These are phyloP conservation scores for Musa beccarii DNA, from an alignment of 176 grass and related monocot genomes.

Conservation along the genomic window DNA sequence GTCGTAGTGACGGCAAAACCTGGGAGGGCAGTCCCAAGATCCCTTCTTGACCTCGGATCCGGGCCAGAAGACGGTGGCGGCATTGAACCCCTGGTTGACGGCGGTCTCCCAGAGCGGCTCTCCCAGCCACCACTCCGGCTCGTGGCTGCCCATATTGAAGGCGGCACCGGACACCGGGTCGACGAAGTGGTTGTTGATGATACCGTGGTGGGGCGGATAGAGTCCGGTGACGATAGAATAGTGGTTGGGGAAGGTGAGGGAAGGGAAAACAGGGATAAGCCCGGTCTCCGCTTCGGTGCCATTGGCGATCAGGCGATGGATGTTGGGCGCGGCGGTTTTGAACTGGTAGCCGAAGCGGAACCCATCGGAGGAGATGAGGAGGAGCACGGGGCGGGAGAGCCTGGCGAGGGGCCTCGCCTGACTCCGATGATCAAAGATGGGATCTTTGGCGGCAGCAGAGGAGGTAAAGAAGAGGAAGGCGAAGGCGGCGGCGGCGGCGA, in stretches of 20 bases:
- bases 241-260: conserved; percentile 90
- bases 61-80: conserved; percentile 80
- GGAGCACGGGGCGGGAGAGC: conserved; percentile 62
- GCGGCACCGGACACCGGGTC: conserved; percentile 47
- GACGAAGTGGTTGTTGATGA: conserved; percentile 87
- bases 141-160: conserved; percentile 61
- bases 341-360: conserved; percentile 87
- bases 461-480: conserved; percentile 20
- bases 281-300: conserved; percentile 67
- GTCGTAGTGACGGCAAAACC: conserved; percentile 64
- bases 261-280: conserved; percentile 77
- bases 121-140: conserved; percentile 70
- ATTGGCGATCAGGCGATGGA: conserved; percentile 59
- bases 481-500: conserved; percentile 17
- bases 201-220: conserved; percentile 73
- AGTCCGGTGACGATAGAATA: conserved; percentile 96
- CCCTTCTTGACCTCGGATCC: conserved; percentile 76
- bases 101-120: conserved; percentile 79
- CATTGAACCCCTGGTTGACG: conserved; percentile 42
- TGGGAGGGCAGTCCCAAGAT: conserved; percentile 53
- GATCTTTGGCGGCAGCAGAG: background rate
- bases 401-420: conserved; percentile 26
- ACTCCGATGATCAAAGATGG: background rate
- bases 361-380: conserved; percentile 76
- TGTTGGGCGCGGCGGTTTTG: conserved; percentile 51